Conservation (phyloP, 768 basidiomycete species). For the Tulasnella sp. region DNA sequence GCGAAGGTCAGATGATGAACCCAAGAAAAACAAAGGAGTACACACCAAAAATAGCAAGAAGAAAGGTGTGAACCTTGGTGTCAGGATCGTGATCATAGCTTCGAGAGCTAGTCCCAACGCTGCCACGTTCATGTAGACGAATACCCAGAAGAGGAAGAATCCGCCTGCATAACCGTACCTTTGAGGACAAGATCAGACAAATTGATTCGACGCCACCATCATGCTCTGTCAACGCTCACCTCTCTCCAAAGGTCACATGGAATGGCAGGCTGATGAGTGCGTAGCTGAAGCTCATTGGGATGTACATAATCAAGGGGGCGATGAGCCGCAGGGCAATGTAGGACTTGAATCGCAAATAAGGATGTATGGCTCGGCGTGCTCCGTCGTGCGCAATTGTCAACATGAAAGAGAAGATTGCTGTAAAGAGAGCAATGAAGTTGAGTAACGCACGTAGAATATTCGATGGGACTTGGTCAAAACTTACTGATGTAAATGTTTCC, state of each 20-base stretch:
- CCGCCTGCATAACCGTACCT: slow-evolving; percentile 24
- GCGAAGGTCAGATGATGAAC: neutral
- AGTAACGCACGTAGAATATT: neutral
- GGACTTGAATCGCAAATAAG: slow-evolving; percentile 29
- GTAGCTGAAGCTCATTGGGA: slow-evolving; percentile 34
- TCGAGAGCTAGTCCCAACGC: slow-evolving; percentile 29
- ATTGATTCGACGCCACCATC: slow-evolving; percentile 18
- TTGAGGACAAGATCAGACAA: neutral
- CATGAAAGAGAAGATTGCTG: slow-evolving; percentile 3
- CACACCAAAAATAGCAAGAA: slow-evolving; percentile 25
- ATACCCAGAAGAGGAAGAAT: slow-evolving; percentile 32
- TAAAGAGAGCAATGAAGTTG: neutral
- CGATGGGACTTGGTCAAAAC: slow-evolving; percentile 18
- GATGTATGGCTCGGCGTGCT: slow-evolving; percentile 28
- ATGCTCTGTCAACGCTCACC: slow-evolving; percentile 18
- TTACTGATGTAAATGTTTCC: slow-evolving; percentile 21
- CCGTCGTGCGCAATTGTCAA: slow-evolving; percentile 27
- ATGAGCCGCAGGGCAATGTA: slow-evolving; percentile 31
- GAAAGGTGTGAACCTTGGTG: slow-evolving; percentile 29
- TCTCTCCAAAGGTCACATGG: slow-evolving; percentile 34
- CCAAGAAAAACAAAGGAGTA: neutral
- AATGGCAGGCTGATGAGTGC: slow-evolving; percentile 37
- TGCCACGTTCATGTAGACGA: slow-evolving; percentile 28
- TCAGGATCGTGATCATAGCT: slow-evolving; percentile 29
- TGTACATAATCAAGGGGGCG: slow-evolving; percentile 30